These are phyloP conservation scores for Globisporangium ultimum DNA, from an alignment of 352 stramenopile genomes.

Conservation along the genomic window DNA sequence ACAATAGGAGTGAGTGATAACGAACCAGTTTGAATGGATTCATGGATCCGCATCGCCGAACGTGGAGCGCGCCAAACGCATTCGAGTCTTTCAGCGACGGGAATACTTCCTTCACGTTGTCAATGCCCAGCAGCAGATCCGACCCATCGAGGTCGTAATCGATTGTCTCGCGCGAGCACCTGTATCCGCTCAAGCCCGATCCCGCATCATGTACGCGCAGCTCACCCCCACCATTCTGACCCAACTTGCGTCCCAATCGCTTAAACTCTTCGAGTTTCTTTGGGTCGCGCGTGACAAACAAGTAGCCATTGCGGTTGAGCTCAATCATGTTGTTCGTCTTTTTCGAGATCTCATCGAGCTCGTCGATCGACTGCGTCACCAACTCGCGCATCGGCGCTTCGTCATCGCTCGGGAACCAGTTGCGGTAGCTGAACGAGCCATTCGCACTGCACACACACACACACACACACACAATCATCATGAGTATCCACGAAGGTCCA, in stretches of 20 bases:
- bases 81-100: constrained; percentile 56
- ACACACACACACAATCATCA: neutral
- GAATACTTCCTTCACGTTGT: constrained; percentile 54
- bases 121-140: constrained; percentile 62
- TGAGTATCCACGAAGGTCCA: neutral
- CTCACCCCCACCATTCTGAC: constrained; percentile 45
- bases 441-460: constrained; percentile 34
- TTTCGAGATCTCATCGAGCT: constrained; percentile 65
- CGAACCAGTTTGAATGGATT: constrained; percentile 63
- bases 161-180: constrained; percentile 37
- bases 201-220: constrained; percentile 41
- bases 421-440: constrained; percentile 80
- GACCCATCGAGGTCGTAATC: constrained; percentile 62
- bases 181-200: constrained; percentile 34
- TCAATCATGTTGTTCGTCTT: constrained; percentile 60
- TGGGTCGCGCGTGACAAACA: constrained; percentile 61
- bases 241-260: constrained; percentile 37
- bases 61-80: constrained; percentile 56
- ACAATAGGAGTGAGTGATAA: neutral
- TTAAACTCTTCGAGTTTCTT: constrained; percentile 53
- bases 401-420: constrained; percentile 75
- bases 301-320: constrained; percentile 77
- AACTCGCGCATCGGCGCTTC: constrained; percentile 65
- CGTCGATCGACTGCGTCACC: constrained; percentile 70
- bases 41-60: constrained; percentile 66